Conservation (phyloP, 2,329 filamentous ascomycete genomes). For the Paecilomyces sp. region DNA sequence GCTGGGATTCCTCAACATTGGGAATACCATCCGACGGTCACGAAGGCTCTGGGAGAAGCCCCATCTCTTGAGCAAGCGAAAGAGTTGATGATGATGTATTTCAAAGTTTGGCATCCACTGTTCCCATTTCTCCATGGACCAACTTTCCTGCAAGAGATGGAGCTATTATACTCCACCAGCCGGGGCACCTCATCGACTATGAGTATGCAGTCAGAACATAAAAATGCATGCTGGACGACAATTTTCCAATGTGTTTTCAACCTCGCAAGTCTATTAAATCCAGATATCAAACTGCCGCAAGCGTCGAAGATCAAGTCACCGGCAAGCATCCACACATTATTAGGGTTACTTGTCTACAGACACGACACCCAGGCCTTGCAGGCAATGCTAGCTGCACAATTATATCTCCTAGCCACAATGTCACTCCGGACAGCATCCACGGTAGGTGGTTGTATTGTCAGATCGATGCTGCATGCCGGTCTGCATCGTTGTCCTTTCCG, state of each 20-base stretch:
- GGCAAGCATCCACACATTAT: constrained; percentile 29
- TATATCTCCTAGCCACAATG: constrained; percentile 44
- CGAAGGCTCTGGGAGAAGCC: constrained; percentile 16
- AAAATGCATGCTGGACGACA: constrained; percentile 23
- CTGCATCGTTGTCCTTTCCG: constrained; percentile 47
- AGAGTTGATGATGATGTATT: constrained; percentile 42
- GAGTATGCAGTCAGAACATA: constrained; percentile 8
- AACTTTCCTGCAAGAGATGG: constrained; percentile 40
- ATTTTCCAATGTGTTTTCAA: constrained; percentile 48
- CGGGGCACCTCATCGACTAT: background rate
- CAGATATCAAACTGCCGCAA: constrained; percentile 24
- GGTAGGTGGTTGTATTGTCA: constrained; percentile 41
- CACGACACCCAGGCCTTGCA: constrained; percentile 43
- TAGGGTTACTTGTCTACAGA: constrained; percentile 31
- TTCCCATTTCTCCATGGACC: constrained; percentile 48
- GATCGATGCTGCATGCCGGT: constrained; percentile 44
- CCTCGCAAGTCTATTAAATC: constrained; percentile 32
- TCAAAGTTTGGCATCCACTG: constrained; percentile 46
- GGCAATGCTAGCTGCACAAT: constrained; percentile 41
- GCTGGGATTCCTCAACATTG: constrained; percentile 13
- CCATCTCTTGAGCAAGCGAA: constrained; percentile 27
- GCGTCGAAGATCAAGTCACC: constrained; percentile 32
- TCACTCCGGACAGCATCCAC: constrained; percentile 44
- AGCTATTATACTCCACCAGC: constrained; percentile 31
- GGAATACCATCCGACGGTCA: constrained; percentile 21